These are phyloP conservation scores for Fusarium sambucinum DNA, from an alignment of 2,329 filamentous ascomycete genomes.

Conservation along the genomic window DNA sequence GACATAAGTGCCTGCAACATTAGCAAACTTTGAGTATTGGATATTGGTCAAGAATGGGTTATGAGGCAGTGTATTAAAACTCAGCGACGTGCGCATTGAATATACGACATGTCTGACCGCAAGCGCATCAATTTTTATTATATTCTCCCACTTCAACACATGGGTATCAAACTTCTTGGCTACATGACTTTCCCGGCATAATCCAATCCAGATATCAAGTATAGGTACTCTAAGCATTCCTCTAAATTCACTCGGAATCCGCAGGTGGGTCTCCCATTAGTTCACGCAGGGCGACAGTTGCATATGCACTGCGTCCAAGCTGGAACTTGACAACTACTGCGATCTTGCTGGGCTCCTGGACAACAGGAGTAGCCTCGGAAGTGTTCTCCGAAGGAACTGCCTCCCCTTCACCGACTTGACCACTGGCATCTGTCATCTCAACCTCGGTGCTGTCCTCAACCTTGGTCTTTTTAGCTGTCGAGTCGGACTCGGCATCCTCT, in stretches of 20 bases:
- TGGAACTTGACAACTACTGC: constrained; percentile 80
- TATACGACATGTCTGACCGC: constrained; percentile 22
- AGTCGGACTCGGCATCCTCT: constrained; percentile 31
- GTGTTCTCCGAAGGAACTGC: constrained; percentile 9
- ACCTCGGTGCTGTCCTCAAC: constrained; percentile 40
- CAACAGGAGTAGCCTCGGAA: constrained; percentile 16
- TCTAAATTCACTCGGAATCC: constrained; percentile 18
- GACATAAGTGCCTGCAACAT: not conserved
- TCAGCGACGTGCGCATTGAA: constrained; percentile 22
- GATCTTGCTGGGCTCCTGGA: constrained; percentile 57
- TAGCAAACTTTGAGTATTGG: constrained; percentile 2
- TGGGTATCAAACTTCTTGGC: constrained; percentile 43
- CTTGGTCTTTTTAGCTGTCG: constrained; percentile 46
- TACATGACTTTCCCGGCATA: constrained; percentile 20
- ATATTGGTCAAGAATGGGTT: constrained; percentile 16
- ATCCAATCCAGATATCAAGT: constrained; percentile 1
- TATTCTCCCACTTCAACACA: constrained; percentile 40
- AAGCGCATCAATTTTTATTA: constrained; percentile 36
- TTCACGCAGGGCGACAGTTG: constrained; percentile 84
- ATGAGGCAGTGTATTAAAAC: constrained; percentile 36
- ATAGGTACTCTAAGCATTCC: constrained; percentile 1
- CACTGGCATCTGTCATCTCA: constrained; percentile 29
- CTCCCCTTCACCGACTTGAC: constrained; percentile 17
- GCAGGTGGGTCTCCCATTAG: constrained; percentile 68
- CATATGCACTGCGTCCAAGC: constrained; percentile 83